Percentiles rank a stretch among this genome's conserved stretches.
Evolutionary conservation across 129 eudicot species (phyloP).

Genomic region (Escallonia rubra): DNA sequence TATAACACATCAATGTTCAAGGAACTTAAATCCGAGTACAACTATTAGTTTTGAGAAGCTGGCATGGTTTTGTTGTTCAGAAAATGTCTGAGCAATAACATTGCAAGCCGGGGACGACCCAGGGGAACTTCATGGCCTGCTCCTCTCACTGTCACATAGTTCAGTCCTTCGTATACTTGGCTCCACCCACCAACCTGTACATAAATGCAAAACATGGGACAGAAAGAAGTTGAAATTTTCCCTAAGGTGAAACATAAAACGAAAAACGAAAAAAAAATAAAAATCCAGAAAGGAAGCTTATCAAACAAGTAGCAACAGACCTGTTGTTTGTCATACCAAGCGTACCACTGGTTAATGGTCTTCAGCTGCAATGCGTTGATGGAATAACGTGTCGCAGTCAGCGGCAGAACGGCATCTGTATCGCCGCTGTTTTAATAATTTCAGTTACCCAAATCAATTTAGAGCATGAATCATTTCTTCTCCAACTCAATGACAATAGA

Average conservation of each 20-base stretch:
- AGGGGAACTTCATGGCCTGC: conserved; percentile 82
- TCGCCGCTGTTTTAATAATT: conserved; percentile 46
- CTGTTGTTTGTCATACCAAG: conserved; percentile 62
- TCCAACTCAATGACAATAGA: too few relatives aligned
- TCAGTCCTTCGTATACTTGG: conserved; percentile 65
- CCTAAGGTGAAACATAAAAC: background rate
- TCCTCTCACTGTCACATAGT: conserved; percentile 58
- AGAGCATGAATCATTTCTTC: too few relatives aligned
- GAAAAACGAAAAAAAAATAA: background rate
- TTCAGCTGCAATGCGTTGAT: conserved; percentile 47
- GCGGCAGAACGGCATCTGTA: conserved; percentile 63
- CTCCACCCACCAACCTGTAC: conserved; percentile 77
- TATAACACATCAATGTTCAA: too few relatives aligned
- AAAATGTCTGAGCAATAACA: conserved; percentile 45
- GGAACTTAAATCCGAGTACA: too few relatives aligned
- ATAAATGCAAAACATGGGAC: background rate
- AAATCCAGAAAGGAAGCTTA: background rate
- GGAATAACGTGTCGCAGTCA: conserved; percentile 63
- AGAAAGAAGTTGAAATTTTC: background rate
- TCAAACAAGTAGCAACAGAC: conserved; percentile 9
- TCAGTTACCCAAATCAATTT: background rate
- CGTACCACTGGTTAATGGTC: conserved; percentile 48
- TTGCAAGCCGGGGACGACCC: conserved; percentile 46
- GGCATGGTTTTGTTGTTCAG: conserved; percentile 24
- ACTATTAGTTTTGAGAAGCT: too few relatives aligned